These are phyloP conservation scores for Rickenella mellea DNA, from an alignment of 768 basidiomycete genomes.

Conservation along the genomic window DNA sequence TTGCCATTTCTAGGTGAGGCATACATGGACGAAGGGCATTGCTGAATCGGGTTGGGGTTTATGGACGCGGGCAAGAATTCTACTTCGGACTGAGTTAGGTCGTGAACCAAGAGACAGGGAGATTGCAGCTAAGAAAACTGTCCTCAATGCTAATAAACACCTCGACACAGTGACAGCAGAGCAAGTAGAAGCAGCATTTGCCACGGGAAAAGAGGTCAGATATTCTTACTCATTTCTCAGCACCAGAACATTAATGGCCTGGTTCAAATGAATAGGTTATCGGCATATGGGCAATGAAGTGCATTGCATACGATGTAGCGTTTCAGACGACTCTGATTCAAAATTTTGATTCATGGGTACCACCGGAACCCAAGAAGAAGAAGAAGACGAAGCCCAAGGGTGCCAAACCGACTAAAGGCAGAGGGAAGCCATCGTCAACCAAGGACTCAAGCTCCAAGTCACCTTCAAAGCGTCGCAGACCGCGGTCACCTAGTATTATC, in stretches of 20 bases:
- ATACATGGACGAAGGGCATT: conserved; percentile 17
- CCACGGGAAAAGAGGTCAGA: conserved; percentile 22
- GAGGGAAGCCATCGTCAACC: too few species aligned
- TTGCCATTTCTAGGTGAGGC: conserved; percentile 13
- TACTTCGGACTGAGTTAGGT: too few species aligned
- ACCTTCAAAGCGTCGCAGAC: too few species aligned
- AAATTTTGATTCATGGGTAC: too few species aligned
- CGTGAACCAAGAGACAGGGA: conserved; percentile 19
- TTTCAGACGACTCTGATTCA: conserved; percentile 25
- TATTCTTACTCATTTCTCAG: neutral
- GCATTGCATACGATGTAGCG: conserved; percentile 27
- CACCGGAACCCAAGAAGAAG: too few species aligned
- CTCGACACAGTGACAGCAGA: conserved; percentile 11
- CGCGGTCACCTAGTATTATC: too few species aligned
- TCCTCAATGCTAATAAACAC: conserved; percentile 1
- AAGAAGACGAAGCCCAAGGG: too few species aligned
- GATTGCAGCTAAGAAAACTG: conserved; percentile 6
- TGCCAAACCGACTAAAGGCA: too few species aligned
- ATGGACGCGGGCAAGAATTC: too few species aligned
- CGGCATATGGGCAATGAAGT: conserved; percentile 30
- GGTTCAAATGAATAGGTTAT: conserved; percentile 4
- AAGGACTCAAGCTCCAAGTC: too few species aligned
- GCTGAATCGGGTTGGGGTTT: conserved; percentile 21
- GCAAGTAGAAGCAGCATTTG: conserved; percentile 19
- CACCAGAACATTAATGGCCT: neutral